Conservation (phyloP, 2,329 filamentous ascomycete species). For the Dactylella cylindrospora region DNA sequence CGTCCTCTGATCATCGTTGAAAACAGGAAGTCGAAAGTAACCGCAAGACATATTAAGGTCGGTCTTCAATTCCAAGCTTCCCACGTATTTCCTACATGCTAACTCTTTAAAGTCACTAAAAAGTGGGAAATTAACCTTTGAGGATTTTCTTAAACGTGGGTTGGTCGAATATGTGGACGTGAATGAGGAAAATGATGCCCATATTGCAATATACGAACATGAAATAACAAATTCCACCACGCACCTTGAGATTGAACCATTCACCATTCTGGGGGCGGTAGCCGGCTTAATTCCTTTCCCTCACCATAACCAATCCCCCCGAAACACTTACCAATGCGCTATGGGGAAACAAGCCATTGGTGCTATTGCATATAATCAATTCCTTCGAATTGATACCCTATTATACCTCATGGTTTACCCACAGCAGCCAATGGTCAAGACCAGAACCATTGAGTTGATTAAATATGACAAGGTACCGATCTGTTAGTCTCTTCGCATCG, state of each 20-base stretch:
- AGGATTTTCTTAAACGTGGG: conserved; percentile 86
- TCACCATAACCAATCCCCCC: conserved; percentile 96
- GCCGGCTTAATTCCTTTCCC: conserved; percentile 96
- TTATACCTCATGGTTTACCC: conserved; percentile 97
- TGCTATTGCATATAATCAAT: conserved; percentile 96
- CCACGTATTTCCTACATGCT: not conserved
- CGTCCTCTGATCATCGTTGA: conserved; percentile 94
- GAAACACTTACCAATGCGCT: conserved; percentile 98
- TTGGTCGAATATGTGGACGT: conserved; percentile 96
- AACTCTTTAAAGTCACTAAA: conserved; percentile 59
- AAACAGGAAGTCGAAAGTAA: conserved; percentile 78
- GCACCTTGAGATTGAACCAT: conserved; percentile 96
- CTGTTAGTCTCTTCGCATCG: not conserved
- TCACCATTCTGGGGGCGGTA: conserved; percentile 92
- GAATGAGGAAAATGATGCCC: conserved; percentile 95
- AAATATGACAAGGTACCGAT: conserved; percentile 76
- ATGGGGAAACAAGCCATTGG: conserved; percentile 99
- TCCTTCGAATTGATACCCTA: conserved; percentile 92
- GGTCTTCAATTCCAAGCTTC: not conserved
- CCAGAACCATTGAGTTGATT: conserved; percentile 91
- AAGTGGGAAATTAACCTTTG: conserved; percentile 81
- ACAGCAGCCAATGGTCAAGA: conserved; percentile 96
- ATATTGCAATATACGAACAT: conserved; percentile 85
- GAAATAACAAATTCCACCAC: conserved; percentile 82
- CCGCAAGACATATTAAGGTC: conserved; percentile 72